phyloP scores from a whole-genome alignment of 768 basidiomycete species.

The Leccinum obscurum region DNA sequence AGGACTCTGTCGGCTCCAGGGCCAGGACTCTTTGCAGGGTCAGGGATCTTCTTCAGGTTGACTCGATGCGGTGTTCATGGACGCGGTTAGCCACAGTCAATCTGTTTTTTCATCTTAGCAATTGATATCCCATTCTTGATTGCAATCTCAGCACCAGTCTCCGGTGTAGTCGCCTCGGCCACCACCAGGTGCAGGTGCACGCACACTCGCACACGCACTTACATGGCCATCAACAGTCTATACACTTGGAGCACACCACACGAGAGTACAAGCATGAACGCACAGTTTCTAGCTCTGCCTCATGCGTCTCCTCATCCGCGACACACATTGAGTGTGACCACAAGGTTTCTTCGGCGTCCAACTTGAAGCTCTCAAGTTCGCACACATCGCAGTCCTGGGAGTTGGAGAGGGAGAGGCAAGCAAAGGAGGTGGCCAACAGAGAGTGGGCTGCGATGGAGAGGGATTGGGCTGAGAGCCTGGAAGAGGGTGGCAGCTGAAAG shows the following conservation, averaged over 20 bases:
- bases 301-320: constrained; percentile 24
- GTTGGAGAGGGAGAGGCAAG: constrained; percentile 26
- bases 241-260: constrained; percentile 21
- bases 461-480: constrained; percentile 17
- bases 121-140: constrained; percentile 14
- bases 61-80: constrained; percentile 30
- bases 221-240: constrained; percentile 13
- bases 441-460: constrained; percentile 18
- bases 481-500: too few relatives aligned
- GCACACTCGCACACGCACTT: not conserved
- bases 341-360: constrained; percentile 27
- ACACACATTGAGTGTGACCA: constrained; percentile 28
- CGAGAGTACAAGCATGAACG: constrained; percentile 28
- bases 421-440: constrained; percentile 21
- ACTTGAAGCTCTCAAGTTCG: constrained; percentile 40
- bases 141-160: constrained; percentile 15
- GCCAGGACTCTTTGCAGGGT: constrained; percentile 34
- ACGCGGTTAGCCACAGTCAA: constrained; percentile 30
- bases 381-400: constrained; percentile 21
- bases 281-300: constrained; percentile 26
- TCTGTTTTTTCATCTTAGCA: constrained; percentile 21
- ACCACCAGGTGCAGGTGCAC: not conserved
- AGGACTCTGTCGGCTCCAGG: constrained; percentile 36
- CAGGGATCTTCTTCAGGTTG: constrained; percentile 30
- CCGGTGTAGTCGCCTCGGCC: not conserved